These are phyloP conservation scores for Strobilomyces echinocephalus DNA, from an alignment of 768 basidiomycete genomes.

Conservation along the genomic window DNA sequence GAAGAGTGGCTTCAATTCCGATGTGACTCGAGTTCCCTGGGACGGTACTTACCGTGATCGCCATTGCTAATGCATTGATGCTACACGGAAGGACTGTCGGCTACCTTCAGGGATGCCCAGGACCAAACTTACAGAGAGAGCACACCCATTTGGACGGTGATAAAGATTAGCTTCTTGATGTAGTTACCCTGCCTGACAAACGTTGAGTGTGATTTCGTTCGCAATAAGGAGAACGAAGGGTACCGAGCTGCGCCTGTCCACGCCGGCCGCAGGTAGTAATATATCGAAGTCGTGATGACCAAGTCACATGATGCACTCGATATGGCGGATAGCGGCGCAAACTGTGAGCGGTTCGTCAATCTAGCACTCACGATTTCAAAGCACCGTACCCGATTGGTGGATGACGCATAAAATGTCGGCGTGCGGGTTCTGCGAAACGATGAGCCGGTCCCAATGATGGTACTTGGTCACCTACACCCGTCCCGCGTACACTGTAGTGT, in stretches of 20 bases:
- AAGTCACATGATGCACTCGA: slow-evolving; percentile 19
- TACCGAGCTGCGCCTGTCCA: background rate
- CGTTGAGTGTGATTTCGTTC: background rate
- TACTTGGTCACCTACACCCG: slow-evolving; percentile 6
- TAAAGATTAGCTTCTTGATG: slow-evolving; percentile 4
- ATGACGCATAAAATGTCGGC: slow-evolving; percentile 5
- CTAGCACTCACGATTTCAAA: background rate
- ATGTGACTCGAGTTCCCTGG: background rate
- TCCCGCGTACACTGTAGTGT: background rate
- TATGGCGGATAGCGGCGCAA: slow-evolving; percentile 2
- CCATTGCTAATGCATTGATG: slow-evolving; percentile 9
- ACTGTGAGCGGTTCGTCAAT: slow-evolving; percentile 1
- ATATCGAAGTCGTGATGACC: slow-evolving; percentile 10
- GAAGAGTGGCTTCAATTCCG: background rate
- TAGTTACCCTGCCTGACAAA: slow-evolving; percentile 3
- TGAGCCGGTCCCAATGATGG: background rate
- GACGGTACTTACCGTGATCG: slow-evolving; percentile 8
- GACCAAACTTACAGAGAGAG: background rate
- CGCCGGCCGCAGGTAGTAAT: background rate
- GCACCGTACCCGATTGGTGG: slow-evolving; percentile 4
- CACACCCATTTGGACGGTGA: background rate
- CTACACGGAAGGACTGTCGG: slow-evolving; percentile 1
- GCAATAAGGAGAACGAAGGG: background rate
- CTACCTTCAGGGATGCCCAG: background rate
- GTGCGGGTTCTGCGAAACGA: slow-evolving; percentile 2